Conservation (phyloP, 805 yeast genomes). For the Sugiyamaella boreocaroliniensis region DNA sequence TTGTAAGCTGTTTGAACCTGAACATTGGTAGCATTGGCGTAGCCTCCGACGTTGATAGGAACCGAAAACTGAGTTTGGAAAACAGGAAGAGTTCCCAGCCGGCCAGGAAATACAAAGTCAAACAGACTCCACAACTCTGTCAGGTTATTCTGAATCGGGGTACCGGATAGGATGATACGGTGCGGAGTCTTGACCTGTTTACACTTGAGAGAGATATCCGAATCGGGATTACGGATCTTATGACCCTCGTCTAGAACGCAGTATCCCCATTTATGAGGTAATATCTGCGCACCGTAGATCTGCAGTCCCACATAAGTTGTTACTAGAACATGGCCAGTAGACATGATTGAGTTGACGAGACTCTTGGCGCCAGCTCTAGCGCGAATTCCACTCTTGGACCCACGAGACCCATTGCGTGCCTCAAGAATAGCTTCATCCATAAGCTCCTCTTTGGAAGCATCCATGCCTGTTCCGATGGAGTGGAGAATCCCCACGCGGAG, state of each 20-base stretch:
- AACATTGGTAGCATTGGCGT: slow-evolving; percentile 91
- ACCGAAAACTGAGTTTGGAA: slow-evolving; percentile 87
- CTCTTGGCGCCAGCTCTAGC: slow-evolving; percentile 28
- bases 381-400: slow-evolving; percentile 31
- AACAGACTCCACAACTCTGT: slow-evolving; percentile 91
- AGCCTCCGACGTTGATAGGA: slow-evolving; percentile 96
- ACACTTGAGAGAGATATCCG: slow-evolving; percentile 77
- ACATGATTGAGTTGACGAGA: slow-evolving; percentile 51
- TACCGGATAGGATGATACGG: slow-evolving; percentile 84
- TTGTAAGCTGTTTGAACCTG: slow-evolving; percentile 95
- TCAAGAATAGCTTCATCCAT: slow-evolving; percentile 27
- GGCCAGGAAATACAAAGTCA: slow-evolving; percentile 92
- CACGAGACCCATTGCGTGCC: slow-evolving; percentile 19
- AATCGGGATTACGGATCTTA: slow-evolving; percentile 90
- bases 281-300: slow-evolving; percentile 53
- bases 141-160: slow-evolving; percentile 92
- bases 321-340: slow-evolving; percentile 73
- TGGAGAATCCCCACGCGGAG: slow-evolving; percentile 79
- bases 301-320: slow-evolving; percentile 88
- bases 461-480: slow-evolving; percentile 88
- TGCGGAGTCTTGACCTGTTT: slow-evolving; percentile 81
- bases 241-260: slow-evolving; percentile 94
- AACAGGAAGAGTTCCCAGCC: slow-evolving; percentile 90
- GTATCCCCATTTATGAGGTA: slow-evolving; percentile 80
- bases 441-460: slow-evolving; percentile 23